Evolutionary conservation across 2,329 filamentous ascomycete genomes (phyloP), one percentile per base, ranked within the genome.

Genomic region (Fusarium bactridioides): DNA sequence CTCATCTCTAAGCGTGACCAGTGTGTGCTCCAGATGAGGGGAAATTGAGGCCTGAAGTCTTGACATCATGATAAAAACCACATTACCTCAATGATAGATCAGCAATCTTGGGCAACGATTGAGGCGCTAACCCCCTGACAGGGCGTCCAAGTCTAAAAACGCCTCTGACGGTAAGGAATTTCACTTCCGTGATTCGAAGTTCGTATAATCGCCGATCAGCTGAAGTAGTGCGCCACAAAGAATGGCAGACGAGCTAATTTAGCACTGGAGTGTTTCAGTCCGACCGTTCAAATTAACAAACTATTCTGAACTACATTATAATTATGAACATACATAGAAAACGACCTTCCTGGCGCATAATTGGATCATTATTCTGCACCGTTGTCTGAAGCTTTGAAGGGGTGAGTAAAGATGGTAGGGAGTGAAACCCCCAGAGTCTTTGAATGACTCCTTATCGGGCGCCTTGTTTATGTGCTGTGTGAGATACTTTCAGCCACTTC

Each of bases 151-250:
- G 35, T 33, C 12, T 41, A 35, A 53, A 43, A 37, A 11, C 35
- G 58, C 51, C 66, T 35, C 40, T 58, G 58, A 64, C 40, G 40
- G 35, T n/a, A 7, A 21, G 4, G 8, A 15, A 25, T 31, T 35
- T 33, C 18, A 11, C 10, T 69, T 21, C 23, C 4, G 10, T n/a
- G 35, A 15, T 15, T 21, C 12, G 10, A 47, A n/a, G 19, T 15
- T 18, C 21, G 5, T 27, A 47, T 29, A n/a, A 43, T 47, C 18
- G n/a, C 18, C 21, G 27, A 61, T 35, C 38, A 23, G 18, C 31
- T 37, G 35, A 31, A 11, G 25, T 31, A 38, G 40, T 16, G 41
- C 53, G 50, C 31, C 38, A 45, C 31, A 27, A 9, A 33, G 15
- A 18, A 43, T 57, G 16, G 25, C 10, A 31, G 19, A 18, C 3